Conservation (phyloP, 768 basidiomycete species). For the Rhodosporidiobolus odoratus region DNA sequence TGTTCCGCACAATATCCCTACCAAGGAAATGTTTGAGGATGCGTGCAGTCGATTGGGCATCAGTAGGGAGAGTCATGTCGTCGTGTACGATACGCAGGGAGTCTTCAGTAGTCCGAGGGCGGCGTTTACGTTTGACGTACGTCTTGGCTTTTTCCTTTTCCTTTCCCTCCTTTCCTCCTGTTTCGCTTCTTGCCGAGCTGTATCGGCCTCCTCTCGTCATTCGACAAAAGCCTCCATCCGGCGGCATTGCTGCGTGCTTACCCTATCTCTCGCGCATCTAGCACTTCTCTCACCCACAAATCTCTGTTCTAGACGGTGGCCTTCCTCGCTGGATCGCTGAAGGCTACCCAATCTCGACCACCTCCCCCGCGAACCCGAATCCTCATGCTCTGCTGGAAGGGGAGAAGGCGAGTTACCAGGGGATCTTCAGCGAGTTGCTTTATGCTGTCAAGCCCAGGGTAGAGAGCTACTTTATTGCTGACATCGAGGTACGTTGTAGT, state of each 20-base stretch:
- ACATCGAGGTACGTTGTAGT: not conserved
- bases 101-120: constrained; percentile 89
- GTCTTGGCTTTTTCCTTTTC: not conserved
- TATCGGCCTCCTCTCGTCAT: too few species aligned
- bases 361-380: constrained; percentile 11
- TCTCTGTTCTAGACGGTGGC: constrained; percentile 88
- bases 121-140: constrained; percentile 76
- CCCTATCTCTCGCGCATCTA: not conserved
- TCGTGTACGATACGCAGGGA: constrained; percentile 84
- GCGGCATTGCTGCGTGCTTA: not conserved
- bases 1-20: constrained; percentile 92
- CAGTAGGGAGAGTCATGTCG: constrained; percentile 65
- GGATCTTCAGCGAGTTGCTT: constrained; percentile 21
- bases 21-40: constrained; percentile 61
- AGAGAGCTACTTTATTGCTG: constrained; percentile 27
- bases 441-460: constrained; percentile 27
- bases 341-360: constrained; percentile 9
- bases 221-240: not conserved
- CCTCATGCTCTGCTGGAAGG: constrained; percentile 3
- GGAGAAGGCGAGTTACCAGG: not conserved
- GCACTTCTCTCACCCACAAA: constrained; percentile 77
- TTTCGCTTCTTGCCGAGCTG: too few species aligned
- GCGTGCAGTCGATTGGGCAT: constrained; percentile 60
- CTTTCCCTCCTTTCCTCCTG: not conserved
- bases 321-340: constrained; percentile 53